These are phyloP conservation scores for Tulasnella sp. DNA, from an alignment of 768 basidiomycete species.

Conservation along the genomic window DNA sequence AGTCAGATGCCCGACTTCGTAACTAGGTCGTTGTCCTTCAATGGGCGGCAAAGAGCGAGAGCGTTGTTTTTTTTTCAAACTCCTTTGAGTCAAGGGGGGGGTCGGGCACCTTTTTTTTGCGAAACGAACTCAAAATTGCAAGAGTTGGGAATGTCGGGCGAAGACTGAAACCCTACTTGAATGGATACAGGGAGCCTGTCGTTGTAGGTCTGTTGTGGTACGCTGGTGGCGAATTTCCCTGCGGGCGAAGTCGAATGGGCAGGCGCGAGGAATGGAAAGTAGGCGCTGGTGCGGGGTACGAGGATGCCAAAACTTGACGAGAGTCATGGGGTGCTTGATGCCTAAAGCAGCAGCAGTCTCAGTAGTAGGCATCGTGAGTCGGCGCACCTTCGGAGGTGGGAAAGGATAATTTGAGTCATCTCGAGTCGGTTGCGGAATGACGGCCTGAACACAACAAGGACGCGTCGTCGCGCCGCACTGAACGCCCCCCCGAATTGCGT, in stretches of 20 bases:
- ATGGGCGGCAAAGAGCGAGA: background rate
- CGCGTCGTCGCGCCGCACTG: background rate
- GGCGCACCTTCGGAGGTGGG: background rate
- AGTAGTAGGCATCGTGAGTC: background rate
- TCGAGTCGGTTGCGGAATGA: conserved; percentile 14
- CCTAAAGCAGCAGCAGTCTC: background rate
- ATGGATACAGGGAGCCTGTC: conserved; percentile 1
- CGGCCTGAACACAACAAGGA: background rate
- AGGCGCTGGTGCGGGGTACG: conserved; percentile 7
- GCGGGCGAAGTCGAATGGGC: background rate
- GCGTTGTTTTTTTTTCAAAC: background rate
- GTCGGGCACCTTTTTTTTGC: background rate
- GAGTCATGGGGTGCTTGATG: conserved; percentile 15
- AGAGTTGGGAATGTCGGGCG: conserved; percentile 9
- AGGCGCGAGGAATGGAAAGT: background rate
- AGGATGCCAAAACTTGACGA: background rate
- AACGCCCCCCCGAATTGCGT: background rate
- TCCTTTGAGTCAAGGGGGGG: conserved; percentile 1
- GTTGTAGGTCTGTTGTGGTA: background rate
- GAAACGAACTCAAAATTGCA: conserved; percentile 11
- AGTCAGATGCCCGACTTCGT: background rate
- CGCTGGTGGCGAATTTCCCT: conserved; percentile 14
- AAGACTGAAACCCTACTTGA: background rate
- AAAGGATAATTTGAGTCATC: conserved; percentile 5
- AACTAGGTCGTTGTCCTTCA: background rate